Conservation (phyloP, 2,329 filamentous ascomycete genomes). For the Sporothrix variecibatus region DNA sequence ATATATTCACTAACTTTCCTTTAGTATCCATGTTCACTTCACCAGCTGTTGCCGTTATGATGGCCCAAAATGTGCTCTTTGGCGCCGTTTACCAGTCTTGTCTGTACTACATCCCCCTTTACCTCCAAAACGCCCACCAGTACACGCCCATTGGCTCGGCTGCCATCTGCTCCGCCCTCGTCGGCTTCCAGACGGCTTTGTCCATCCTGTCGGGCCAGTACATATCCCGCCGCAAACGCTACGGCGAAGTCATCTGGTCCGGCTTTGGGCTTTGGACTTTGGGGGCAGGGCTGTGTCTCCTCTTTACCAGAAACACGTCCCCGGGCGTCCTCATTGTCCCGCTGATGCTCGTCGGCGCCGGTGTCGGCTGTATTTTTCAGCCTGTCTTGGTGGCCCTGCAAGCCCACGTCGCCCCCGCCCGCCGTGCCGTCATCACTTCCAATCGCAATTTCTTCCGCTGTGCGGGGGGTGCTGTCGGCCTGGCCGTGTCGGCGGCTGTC, state of each 20-base stretch:
- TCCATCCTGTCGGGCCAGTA: conserved; percentile 40
- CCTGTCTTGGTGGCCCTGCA: conserved; percentile 43
- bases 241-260: conserved; percentile 36
- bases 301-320: conserved; percentile 34
- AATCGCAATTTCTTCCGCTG: conserved; percentile 44
- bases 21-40: conserved; percentile 27
- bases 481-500: conserved; percentile 38
- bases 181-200: conserved; percentile 35
- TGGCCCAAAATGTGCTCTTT: conserved; percentile 29
- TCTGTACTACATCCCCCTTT: conserved; percentile 35
- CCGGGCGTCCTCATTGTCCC: conserved; percentile 37
- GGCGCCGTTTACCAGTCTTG: conserved; percentile 29
- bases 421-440: conserved; percentile 43
- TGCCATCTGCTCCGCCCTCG: conserved; percentile 36
- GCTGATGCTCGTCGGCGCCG: conserved; percentile 40
- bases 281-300: conserved; percentile 38
- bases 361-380: conserved; percentile 42
- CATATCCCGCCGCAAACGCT: conserved; percentile 36
- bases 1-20: neutral
- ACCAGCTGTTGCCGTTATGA: conserved; percentile 22
- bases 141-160: conserved; percentile 37
- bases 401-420: conserved; percentile 40
- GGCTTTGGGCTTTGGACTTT: conserved; percentile 43
- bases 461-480: conserved; percentile 41
- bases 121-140: conserved; percentile 39